These are phyloP conservation scores for Achaetomium macrosporum DNA, from an alignment of 2,329 filamentous ascomycete species.

Conservation along the genomic window DNA sequence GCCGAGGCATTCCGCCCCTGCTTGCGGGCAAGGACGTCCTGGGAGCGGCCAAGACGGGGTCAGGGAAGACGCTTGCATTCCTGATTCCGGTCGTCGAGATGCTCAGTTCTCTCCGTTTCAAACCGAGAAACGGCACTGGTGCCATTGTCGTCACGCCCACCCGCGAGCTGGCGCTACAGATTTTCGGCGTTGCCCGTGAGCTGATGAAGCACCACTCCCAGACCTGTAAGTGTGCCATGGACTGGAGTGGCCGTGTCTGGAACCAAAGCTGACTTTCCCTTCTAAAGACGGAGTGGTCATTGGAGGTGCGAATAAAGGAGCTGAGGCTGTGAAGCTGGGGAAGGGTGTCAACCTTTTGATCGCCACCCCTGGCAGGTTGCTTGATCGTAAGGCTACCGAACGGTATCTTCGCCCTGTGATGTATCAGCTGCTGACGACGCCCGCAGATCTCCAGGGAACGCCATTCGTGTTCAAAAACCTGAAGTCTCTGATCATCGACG, in stretches of 20 bases:
- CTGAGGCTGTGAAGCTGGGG: slow-evolving; percentile 86
- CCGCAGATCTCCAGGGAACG: slow-evolving; percentile 72
- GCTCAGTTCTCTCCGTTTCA: slow-evolving; percentile 83
- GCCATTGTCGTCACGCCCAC: slow-evolving; percentile 91
- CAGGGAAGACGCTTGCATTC: slow-evolving; percentile 92
- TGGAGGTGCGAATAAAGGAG: slow-evolving; percentile 83
- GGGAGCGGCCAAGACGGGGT: slow-evolving; percentile 92
- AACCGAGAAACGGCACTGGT: slow-evolving; percentile 88
- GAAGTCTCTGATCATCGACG: slow-evolving; percentile 88
- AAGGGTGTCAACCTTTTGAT: slow-evolving; percentile 95
- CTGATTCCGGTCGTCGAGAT: slow-evolving; percentile 92
- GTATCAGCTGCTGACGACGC: not conserved
- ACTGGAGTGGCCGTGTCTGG: slow-evolving; percentile 48
- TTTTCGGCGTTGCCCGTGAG: slow-evolving; percentile 90
- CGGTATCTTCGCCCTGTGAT: no score
- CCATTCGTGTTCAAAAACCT: slow-evolving; percentile 90
- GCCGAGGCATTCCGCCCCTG: slow-evolving; percentile 77
- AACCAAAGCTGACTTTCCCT: not conserved
- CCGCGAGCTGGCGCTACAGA: slow-evolving; percentile 88
- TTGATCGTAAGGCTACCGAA: slow-evolving; percentile 50
- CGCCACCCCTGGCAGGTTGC: slow-evolving; percentile 83
- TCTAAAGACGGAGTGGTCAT: slow-evolving; percentile 74
- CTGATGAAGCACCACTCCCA: slow-evolving; percentile 90
- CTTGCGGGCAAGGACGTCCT: slow-evolving; percentile 88
- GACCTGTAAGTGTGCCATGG: slow-evolving; percentile 39